Evolutionary conservation across 1,284 basidiomycete species (phyloP).

Genomic region (Kwoniella shivajii): DNA sequence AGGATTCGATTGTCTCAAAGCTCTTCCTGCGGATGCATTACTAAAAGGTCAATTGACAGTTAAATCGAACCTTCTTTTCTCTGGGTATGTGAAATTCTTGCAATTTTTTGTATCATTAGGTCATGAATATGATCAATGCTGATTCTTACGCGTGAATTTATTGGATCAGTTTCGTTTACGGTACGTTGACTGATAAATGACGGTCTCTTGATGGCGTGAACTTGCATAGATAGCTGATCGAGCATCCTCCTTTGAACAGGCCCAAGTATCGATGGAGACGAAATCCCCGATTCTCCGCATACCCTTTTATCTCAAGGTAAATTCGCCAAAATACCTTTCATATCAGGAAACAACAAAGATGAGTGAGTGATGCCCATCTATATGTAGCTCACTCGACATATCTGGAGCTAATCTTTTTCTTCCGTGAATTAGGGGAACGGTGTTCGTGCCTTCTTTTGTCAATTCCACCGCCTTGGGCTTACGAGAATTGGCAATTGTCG

Average conservation of each 20-base stretch:
- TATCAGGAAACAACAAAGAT: slow-evolving; percentile 49
- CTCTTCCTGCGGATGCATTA: slow-evolving; percentile 30
- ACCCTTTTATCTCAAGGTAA: slow-evolving; percentile 37
- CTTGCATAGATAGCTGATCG: background rate
- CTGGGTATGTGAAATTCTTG: slow-evolving; percentile 17
- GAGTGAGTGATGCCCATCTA: slow-evolving; percentile 35
- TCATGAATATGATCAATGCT: background rate
- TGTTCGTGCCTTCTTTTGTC: slow-evolving; percentile 36
- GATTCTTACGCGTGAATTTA: background rate
- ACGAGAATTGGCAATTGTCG: slow-evolving; percentile 26
- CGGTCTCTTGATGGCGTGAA: background rate
- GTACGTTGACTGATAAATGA: slow-evolving; percentile 7
- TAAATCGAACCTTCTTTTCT: slow-evolving; percentile 10
- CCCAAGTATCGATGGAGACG: slow-evolving; percentile 48
- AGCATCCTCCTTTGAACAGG: slow-evolving; percentile 12
- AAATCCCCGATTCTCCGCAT: slow-evolving; percentile 46
- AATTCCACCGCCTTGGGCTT: slow-evolving; percentile 17
- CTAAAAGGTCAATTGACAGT: slow-evolving; percentile 33
- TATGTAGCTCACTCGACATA: background rate
- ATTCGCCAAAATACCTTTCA: slow-evolving; percentile 49
- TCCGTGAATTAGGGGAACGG: slow-evolving; percentile 31
- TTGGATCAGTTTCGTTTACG: slow-evolving; percentile 15
- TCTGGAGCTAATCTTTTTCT: background rate
- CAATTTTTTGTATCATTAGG: background rate
- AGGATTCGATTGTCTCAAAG: slow-evolving; percentile 44